Percentiles rank a stretch among this genome's conserved stretches.
phyloP scores from a whole-genome alignment of 2,329 filamentous ascomycete species.

The Fusarium heterosporum region DNA sequence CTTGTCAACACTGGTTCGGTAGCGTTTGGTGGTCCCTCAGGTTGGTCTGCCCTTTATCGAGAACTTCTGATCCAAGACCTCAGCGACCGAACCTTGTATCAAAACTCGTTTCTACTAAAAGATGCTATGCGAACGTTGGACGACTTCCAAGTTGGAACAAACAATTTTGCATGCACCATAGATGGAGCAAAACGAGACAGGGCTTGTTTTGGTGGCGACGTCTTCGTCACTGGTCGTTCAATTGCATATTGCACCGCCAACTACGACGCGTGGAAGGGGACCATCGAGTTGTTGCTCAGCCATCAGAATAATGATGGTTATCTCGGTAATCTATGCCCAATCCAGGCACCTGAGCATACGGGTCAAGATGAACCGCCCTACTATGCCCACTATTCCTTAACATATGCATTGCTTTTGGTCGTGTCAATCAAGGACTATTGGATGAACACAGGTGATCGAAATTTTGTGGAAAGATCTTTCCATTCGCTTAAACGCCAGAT shows the following conservation, averaged over 20 bases:
- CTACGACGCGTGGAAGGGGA: background rate
- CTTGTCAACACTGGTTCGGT: slow-evolving; percentile 9
- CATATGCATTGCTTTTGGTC: background rate
- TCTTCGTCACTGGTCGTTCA: background rate
- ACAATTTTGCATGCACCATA: slow-evolving; percentile 1
- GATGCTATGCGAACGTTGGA: accelerated
- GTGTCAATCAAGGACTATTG: slow-evolving; percentile 9
- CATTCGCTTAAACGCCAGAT: background rate
- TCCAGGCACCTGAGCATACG: slow-evolving; percentile 6
- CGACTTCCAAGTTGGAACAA: slow-evolving; percentile 6
- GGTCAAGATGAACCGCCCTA: background rate
- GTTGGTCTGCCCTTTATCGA: background rate
- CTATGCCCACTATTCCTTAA: background rate
- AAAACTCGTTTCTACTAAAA: accelerated
- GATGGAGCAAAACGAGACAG: background rate
- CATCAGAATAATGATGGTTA: slow-evolving; percentile 8
- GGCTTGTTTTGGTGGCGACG: slow-evolving; percentile 1
- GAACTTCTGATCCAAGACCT: background rate
- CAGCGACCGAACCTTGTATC: accelerated
- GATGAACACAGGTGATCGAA: background rate
- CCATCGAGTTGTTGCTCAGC: background rate
- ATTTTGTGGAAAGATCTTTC: background rate
- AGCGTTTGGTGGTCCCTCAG: background rate
- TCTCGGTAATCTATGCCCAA: slow-evolving; percentile 1
- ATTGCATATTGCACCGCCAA: slow-evolving; percentile 3